Conservation (phyloP, 1,139 yeast genomes). For the Blastobotrys apis region DNA sequence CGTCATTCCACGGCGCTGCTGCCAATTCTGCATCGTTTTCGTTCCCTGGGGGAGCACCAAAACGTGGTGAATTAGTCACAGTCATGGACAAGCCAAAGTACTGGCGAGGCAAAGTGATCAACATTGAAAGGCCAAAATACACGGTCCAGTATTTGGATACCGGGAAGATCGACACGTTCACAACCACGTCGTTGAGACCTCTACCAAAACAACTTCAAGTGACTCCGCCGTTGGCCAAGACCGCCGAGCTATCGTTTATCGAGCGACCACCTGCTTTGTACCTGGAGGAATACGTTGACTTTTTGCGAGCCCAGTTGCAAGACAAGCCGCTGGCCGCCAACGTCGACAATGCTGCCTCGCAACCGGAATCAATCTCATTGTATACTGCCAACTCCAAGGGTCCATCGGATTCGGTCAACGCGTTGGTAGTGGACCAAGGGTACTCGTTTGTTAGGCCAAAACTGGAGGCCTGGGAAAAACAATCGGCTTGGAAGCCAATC, state of each 20-base stretch:
- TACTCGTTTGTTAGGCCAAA: constrained; percentile 56
- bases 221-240: constrained; percentile 54
- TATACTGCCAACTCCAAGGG: constrained; percentile 59
- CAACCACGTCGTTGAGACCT: constrained; percentile 46
- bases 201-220: constrained; percentile 52
- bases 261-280: constrained; percentile 62
- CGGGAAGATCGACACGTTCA: constrained; percentile 54
- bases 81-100: constrained; percentile 53
- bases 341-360: constrained; percentile 38
- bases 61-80: constrained; percentile 56
- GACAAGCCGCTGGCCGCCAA: constrained; percentile 59
- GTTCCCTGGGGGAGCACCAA: constrained; percentile 30
- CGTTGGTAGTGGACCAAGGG: constrained; percentile 58
- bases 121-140: constrained; percentile 46
- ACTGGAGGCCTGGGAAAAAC: constrained; percentile 37
- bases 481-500: constrained; percentile 29
- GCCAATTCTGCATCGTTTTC: constrained; percentile 35
- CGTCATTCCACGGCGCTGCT: constrained; percentile 38
- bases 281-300: constrained; percentile 54
- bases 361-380: constrained; percentile 47
- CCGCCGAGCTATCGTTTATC: constrained; percentile 53
- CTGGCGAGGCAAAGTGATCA: constrained; percentile 56
- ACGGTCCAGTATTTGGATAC: constrained; percentile 61
- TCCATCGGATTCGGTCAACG: constrained; percentile 59
- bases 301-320: constrained; percentile 50